Percentiles rank a stretch among this genome's conserved stretches.
phyloP scores from a whole-genome alignment of 2,329 filamentous ascomycete genomes.

The Nothomitra cinnamomea region DNA sequence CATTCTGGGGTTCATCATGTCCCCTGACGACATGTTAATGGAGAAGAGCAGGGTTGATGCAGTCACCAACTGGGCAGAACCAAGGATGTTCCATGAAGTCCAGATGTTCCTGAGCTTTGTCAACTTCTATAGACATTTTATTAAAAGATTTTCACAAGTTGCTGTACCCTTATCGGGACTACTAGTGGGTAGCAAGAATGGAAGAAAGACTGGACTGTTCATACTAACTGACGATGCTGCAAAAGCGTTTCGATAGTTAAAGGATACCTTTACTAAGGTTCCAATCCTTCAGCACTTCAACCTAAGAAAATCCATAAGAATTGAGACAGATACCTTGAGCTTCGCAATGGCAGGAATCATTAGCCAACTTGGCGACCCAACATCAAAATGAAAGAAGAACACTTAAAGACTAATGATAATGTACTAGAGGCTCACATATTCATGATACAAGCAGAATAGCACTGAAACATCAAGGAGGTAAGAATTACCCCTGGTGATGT shows the following conservation, averaged over 20 bases:
- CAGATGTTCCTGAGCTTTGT: conserved; percentile 16
- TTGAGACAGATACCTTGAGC: conserved; percentile 14
- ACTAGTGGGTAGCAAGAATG: conserved; percentile 7
- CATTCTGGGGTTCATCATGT: conserved; percentile 3
- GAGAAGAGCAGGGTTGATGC: conserved; percentile 9
- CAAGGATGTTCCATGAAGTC: conserved; percentile 11
- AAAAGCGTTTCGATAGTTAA: conserved; percentile 14
- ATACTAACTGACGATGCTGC: conserved; percentile 5
- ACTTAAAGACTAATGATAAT: neutral
- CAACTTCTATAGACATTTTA: conserved; percentile 20
- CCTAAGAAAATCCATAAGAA: conserved; percentile 7
- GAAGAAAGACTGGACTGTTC: conserved; percentile 8
- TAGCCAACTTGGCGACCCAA: conserved; percentile 1
- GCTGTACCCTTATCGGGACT: conserved; percentile 12
- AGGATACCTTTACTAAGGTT: too few species aligned
- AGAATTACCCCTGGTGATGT: neutral
- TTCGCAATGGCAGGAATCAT: conserved; percentile 10
- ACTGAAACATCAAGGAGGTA: too few species aligned
- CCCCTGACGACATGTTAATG: conserved; percentile 7
- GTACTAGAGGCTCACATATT: too few species aligned
- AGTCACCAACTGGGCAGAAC: conserved; percentile 10
- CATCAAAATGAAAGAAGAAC: neutral
- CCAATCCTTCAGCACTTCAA: conserved; percentile 11
- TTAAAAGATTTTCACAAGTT: conserved; percentile 14
- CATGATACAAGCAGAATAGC: too few species aligned